A percentile compares a stretch with the other conserved stretches of the same genome.
Evolutionary conservation across 2,329 filamentous ascomycete genomes (phyloP).

Genomic region (Hypoxylon sp.): DNA sequence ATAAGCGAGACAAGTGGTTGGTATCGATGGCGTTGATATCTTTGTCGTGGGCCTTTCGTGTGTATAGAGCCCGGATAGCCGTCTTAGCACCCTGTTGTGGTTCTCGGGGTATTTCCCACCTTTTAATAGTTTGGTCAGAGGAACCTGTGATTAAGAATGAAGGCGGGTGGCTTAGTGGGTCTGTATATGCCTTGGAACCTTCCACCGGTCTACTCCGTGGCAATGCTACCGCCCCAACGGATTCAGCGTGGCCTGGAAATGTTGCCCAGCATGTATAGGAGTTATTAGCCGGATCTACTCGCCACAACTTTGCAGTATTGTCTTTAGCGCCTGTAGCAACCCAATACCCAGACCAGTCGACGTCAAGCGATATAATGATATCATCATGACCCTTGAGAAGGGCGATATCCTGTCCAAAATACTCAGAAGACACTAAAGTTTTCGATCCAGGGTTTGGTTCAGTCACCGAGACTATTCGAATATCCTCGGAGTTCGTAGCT

Average conservation of each 20-base stretch:
- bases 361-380: slow-evolving; percentile 93
- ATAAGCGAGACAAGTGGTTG: slow-evolving; percentile 80
- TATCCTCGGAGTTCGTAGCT: slow-evolving; percentile 94
- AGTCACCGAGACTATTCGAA: slow-evolving; percentile 84
- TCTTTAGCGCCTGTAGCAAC: slow-evolving; percentile 96
- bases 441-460: slow-evolving; percentile 56
- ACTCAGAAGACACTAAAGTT: slow-evolving; percentile 60
- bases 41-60: slow-evolving; percentile 96
- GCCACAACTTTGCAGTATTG: slow-evolving; percentile 93
- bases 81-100: slow-evolving; percentile 64
- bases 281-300: slow-evolving; percentile 80
- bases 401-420: slow-evolving; percentile 91
- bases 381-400: slow-evolving; percentile 92
- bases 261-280: slow-evolving; percentile 85
- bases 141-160: slow-evolving; percentile 91
- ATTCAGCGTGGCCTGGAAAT: slow-evolving; percentile 94
- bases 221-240: slow-evolving; percentile 88
- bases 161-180: slow-evolving; percentile 85
- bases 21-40: slow-evolving; percentile 97
- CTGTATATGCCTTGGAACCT: slow-evolving; percentile 77
- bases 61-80: slow-evolving; percentile 79
- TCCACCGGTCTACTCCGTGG: slow-evolving; percentile 78
- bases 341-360: slow-evolving; percentile 98
- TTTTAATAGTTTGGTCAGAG: slow-evolving; percentile 95
- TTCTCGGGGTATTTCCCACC: slow-evolving; percentile 83